phyloP scores from a whole-genome alignment of 371 early-diverging fungal species.

The Mortierella sp. region DNA sequence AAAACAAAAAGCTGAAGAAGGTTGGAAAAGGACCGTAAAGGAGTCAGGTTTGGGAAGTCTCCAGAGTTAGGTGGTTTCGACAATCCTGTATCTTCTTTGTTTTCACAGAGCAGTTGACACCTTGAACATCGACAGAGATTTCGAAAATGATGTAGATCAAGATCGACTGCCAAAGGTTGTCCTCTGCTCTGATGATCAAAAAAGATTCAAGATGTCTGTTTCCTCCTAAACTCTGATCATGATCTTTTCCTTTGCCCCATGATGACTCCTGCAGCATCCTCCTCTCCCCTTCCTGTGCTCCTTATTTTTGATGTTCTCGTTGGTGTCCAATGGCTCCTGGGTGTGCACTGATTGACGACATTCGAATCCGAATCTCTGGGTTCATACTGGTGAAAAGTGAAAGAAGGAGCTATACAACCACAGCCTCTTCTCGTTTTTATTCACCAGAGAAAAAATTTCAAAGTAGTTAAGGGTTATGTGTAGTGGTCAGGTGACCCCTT shows the following conservation, averaged over 20 bases:
- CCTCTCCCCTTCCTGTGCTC: neutral
- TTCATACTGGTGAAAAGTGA: conserved; percentile 40
- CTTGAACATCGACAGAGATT: neutral
- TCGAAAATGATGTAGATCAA: conserved; percentile 4
- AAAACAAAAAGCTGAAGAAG: neutral
- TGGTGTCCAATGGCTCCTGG: neutral
- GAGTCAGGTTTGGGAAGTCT: neutral
- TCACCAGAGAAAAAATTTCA: neutral
- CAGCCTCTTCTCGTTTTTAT: neutral
- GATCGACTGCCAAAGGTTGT: neutral
- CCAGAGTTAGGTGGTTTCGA: neutral
- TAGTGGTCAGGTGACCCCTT: neutral
- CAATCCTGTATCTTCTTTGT: too few species aligned
- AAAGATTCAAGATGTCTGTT: conserved; percentile 6
- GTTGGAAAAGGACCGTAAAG: neutral
- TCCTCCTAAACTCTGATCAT: neutral
- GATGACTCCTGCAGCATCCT: neutral
- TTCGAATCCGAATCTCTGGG: neutral
- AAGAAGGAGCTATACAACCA: conserved; percentile 24
- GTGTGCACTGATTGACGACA: too few species aligned
- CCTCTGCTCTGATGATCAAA: neutral
- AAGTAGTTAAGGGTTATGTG: neutral
- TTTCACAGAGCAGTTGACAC: too few species aligned
- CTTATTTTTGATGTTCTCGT: neutral
- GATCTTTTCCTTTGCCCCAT: neutral